These are phyloP conservation scores for Claviceps purpurea DNA, from an alignment of 2,329 filamentous ascomycete species.

Conservation along the genomic window DNA sequence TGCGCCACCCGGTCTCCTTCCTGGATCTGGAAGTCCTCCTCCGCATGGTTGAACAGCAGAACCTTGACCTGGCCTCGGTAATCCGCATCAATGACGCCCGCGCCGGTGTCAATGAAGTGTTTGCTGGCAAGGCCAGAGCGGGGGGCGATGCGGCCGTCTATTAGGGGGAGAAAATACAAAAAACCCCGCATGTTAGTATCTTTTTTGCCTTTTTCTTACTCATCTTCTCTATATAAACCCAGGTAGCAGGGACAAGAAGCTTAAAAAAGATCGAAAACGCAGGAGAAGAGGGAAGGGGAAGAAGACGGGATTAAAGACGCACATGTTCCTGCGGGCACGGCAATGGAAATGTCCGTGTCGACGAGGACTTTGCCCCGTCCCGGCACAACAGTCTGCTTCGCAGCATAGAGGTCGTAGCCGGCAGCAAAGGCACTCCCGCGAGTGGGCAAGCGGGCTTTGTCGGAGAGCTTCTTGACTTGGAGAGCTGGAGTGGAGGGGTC, in stretches of 20 bases:
- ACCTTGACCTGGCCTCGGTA: constrained; percentile 93
- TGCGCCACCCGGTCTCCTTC: constrained; percentile 88
- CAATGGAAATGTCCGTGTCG: constrained; percentile 82
- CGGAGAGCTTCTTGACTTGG: constrained; percentile 76
- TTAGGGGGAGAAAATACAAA: no score
- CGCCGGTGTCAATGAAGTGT: constrained; percentile 91
- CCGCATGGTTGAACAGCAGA: constrained; percentile 83
- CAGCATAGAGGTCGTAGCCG: constrained; percentile 85
- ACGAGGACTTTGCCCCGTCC: constrained; percentile 75
- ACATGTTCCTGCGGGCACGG: constrained; percentile 85
- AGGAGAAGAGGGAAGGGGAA: background rate
- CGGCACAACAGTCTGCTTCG: constrained; percentile 62
- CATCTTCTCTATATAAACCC: background rate
- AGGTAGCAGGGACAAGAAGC: background rate
- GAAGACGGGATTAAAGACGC: constrained; percentile 20
- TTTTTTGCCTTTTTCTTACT: background rate
- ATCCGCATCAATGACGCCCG: constrained; percentile 94
- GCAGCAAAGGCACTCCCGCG: constrained; percentile 81
- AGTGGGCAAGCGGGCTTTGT: constrained; percentile 69
- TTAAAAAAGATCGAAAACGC: background rate
- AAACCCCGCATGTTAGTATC: background rate
- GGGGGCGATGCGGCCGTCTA: constrained; percentile 80
- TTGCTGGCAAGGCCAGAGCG: constrained; percentile 86
- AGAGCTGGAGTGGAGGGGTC: constrained; percentile 40
- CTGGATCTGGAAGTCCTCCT: constrained; percentile 67